Conservation (phyloP, 352 stramenopile species). For the Peronosclerospora sorghi region DNA sequence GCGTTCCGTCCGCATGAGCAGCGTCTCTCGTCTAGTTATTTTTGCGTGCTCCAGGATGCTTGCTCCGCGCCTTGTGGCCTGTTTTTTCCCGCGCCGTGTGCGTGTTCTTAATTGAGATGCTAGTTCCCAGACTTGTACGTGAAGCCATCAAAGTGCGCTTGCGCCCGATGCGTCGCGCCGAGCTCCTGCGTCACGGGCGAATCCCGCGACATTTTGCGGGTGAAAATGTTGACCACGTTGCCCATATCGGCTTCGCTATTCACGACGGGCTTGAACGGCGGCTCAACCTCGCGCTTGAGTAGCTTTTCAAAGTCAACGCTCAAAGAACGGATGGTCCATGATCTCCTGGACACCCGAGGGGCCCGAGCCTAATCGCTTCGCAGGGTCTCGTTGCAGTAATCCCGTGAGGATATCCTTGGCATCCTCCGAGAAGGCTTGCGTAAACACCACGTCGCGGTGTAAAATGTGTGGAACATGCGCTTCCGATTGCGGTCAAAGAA, state of each 20-base stretch:
- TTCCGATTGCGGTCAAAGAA: no score
- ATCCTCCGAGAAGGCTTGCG: conserved; percentile 86
- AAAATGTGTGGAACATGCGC: no score
- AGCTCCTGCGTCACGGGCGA: conserved; percentile 81
- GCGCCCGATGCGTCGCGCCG: conserved; percentile 65
- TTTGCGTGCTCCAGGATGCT: no score
- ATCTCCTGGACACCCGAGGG: no score
- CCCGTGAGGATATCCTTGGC: conserved; percentile 74
- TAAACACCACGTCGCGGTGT: conserved; percentile 85
- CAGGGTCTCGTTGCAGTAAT: no score
- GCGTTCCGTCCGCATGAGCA: conserved; percentile 9
- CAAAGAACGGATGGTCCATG: no score
- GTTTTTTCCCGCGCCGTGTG: no score
- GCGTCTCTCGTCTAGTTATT: conserved; percentile 20
- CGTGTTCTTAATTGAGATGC: conserved; percentile 34
- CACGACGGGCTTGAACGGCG: conserved; percentile 81
- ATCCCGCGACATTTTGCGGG: conserved; percentile 76
- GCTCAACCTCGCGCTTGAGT: conserved; percentile 66
- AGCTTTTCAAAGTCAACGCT: conserved; percentile 80
- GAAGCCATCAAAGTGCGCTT: conserved; percentile 89
- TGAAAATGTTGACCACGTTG: no score
- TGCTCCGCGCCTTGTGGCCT: no score
- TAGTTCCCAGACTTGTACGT: conserved; percentile 80
- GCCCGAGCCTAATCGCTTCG: conserved; percentile 59
- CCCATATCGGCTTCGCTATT: no score